These are phyloP conservation scores for Aspergillus sclerotiicarbonarius DNA, from an alignment of 495 filamentous ascomycete species.

Conservation along the genomic window DNA sequence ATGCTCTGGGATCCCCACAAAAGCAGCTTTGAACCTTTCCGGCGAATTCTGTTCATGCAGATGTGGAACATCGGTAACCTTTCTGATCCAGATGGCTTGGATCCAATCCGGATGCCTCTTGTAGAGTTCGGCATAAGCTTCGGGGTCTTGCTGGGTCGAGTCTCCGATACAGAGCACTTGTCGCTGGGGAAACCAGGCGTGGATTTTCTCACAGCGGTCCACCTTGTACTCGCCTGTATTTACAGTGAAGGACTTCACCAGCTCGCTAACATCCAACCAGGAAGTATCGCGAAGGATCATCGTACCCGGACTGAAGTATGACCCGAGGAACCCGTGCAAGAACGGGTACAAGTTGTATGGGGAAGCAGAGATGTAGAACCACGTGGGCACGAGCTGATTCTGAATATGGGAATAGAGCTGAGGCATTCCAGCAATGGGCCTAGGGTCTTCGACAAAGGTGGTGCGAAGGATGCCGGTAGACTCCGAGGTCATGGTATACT, in stretches of 20 bases:
- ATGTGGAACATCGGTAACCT: slow-evolving; percentile 72
- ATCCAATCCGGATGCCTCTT: slow-evolving; percentile 67
- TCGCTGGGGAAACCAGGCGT: slow-evolving; percentile 69
- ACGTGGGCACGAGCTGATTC: slow-evolving; percentile 60
- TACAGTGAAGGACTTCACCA: slow-evolving; percentile 74
- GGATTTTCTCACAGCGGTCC: slow-evolving; percentile 73
- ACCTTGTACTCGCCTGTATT: slow-evolving; percentile 86
- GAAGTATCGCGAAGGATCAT: slow-evolving; percentile 79
- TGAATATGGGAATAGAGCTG: slow-evolving; percentile 70
- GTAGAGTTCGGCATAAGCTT: slow-evolving; percentile 79
- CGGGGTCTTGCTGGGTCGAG: slow-evolving; percentile 87
- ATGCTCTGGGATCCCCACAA: slow-evolving; percentile 65
- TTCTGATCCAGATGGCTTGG: slow-evolving; percentile 75
- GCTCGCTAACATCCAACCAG: slow-evolving; percentile 80
- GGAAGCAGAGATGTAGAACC: slow-evolving; percentile 92
- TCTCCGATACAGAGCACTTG: slow-evolving; percentile 86
- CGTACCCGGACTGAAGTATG: slow-evolving; percentile 72
- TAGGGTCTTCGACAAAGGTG: slow-evolving; percentile 75
- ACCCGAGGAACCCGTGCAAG: slow-evolving; percentile 65
- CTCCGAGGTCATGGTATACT: slow-evolving; percentile 77
- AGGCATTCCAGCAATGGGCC: slow-evolving; percentile 76
- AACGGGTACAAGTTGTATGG: slow-evolving; percentile 94
- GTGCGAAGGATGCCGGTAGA: slow-evolving; percentile 75
- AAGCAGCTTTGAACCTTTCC: slow-evolving; percentile 77
- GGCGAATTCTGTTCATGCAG: slow-evolving; percentile 72